A percentile compares a stretch with the other conserved stretches of the same genome.
These are phyloP conservation scores for Phytophthora ohioensis DNA, from an alignment of 352 stramenopile species.

Conservation along the genomic window DNA sequence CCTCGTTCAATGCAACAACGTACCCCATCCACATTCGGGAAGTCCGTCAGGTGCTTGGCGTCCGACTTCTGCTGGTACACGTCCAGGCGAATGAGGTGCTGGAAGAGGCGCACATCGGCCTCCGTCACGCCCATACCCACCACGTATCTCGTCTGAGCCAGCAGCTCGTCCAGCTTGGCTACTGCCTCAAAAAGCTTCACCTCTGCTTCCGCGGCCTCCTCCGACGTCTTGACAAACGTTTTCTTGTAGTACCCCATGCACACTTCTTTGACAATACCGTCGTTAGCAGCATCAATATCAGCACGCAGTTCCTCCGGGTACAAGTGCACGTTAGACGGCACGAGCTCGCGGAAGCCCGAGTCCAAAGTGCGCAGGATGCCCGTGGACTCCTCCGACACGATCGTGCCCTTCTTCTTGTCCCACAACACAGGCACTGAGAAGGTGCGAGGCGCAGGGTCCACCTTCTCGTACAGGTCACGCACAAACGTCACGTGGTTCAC, in stretches of 20 bases:
- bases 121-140: conserved; percentile 36
- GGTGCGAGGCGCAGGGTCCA: conserved; percentile 20
- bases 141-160: conserved; percentile 36
- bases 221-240: not conserved
- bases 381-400: conserved; percentile 88
- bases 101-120: not conserved
- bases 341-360: conserved; percentile 50
- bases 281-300: conserved; percentile 12
- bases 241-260: not conserved
- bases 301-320: conserved; percentile 49
- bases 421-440: conserved; percentile 78
- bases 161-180: conserved; percentile 8
- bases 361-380: conserved; percentile 74
- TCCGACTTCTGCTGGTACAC: conserved; percentile 31
- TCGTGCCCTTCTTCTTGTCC: conserved; percentile 72
- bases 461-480: conserved; percentile 54
- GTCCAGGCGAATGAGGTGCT: conserved; percentile 40
- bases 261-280: conserved; percentile 9
- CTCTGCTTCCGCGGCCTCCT: conserved; percentile 2
- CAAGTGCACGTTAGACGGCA: conserved; percentile 47
- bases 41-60: conserved; percentile 52
- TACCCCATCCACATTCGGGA: conserved; percentile 47
- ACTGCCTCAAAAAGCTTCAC: not conserved
- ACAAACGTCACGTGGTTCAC: conserved; percentile 40
- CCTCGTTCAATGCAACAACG: too few species aligned